phyloP scores from a whole-genome alignment of 75 land plant genomes.

The Pinus tabuliformis region DNA sequence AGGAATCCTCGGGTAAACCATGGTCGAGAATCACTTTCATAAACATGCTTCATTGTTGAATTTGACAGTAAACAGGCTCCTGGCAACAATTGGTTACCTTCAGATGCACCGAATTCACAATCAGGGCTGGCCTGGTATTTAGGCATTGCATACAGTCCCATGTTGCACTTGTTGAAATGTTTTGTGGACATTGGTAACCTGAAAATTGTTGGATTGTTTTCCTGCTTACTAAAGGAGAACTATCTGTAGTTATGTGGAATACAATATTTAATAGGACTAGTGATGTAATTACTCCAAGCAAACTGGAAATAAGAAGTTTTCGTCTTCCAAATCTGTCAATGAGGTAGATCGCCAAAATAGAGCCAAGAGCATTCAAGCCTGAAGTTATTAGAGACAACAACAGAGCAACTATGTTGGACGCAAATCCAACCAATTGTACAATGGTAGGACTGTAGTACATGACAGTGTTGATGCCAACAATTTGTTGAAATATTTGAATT shows the following conservation, averaged over 20 bases:
- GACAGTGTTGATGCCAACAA: conserved; percentile 91
- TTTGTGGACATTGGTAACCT: conserved; percentile 2
- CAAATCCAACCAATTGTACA: conserved; percentile 87
- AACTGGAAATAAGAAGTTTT: conserved; percentile 53
- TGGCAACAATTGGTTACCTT: conserved; percentile 49
- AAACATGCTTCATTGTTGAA: conserved; percentile 15
- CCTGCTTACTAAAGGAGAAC: conserved; percentile 36
- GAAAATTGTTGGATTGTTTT: conserved; percentile 6
- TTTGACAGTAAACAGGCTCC: conserved; percentile 64
- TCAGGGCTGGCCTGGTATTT: conserved; percentile 35
- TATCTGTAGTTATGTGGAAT: conserved; percentile 37
- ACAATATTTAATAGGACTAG: conserved; percentile 44
- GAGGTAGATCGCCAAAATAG: conserved; percentile 73
- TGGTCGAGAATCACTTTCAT: conserved; percentile 24
- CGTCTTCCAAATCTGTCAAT: conserved; percentile 76
- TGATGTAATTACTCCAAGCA: conserved; percentile 53
- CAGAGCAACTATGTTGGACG: conserved; percentile 79
- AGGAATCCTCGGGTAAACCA: conserved; percentile 88
- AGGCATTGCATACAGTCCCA: conserved; percentile 61
- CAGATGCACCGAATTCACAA: conserved; percentile 62
- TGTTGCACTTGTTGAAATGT: neutral
- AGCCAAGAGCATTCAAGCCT: conserved; percentile 84
- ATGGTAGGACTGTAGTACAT: conserved; percentile 97
- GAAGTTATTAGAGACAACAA: conserved; percentile 73
- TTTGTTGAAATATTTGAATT: conserved; percentile 81